A percentile compares a stretch with the other conserved stretches of the same genome.
phyloP scores from a whole-genome alignment of 2,329 filamentous ascomycete species.

The Cadophora luteo-olivacea region DNA sequence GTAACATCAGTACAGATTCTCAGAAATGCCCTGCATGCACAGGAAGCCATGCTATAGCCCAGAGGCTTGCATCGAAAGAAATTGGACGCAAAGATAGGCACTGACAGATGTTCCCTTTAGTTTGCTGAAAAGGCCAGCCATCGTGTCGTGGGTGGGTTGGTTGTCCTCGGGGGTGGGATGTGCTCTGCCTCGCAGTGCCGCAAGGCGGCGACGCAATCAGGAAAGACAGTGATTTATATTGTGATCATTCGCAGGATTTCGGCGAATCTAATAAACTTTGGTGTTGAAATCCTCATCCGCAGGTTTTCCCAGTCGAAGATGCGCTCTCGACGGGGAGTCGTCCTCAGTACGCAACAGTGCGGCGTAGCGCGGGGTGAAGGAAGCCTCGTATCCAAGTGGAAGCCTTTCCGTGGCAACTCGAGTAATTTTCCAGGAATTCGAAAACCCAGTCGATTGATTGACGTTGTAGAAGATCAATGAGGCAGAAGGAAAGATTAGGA shows the following conservation, averaged over 20 bases:
- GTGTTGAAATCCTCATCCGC: slow-evolving; percentile 10
- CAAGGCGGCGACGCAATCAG: slow-evolving; percentile 31
- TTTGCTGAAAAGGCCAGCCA: slow-evolving; percentile 66
- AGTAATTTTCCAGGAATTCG: slow-evolving; percentile 5
- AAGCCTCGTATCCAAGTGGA: slow-evolving; percentile 22
- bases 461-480: neutral
- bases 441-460: neutral
- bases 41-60: neutral
- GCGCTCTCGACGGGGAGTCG: slow-evolving; percentile 3
- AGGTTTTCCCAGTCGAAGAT: slow-evolving; percentile 15
- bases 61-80: neutral
- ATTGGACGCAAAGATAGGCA: slow-evolving; percentile 35
- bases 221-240: slow-evolving; percentile 22
- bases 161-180: slow-evolving; percentile 18
- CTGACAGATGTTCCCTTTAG: slow-evolving; percentile 64
- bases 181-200: slow-evolving; percentile 32
- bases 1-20: slow-evolving; percentile 29
- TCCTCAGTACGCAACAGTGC: slow-evolving; percentile 21
- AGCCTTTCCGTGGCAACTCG: slow-evolving; percentile 23
- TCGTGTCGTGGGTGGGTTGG: slow-evolving; percentile 40
- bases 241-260: slow-evolving; percentile 32
- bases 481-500: neutral
- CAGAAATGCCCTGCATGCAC: slow-evolving; percentile 1
- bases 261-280: neutral
- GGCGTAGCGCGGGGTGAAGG: slow-evolving; percentile 29